These are phyloP conservation scores for Xenoacremonium recifei DNA, from an alignment of 2,329 filamentous ascomycete genomes.

Conservation along the genomic window DNA sequence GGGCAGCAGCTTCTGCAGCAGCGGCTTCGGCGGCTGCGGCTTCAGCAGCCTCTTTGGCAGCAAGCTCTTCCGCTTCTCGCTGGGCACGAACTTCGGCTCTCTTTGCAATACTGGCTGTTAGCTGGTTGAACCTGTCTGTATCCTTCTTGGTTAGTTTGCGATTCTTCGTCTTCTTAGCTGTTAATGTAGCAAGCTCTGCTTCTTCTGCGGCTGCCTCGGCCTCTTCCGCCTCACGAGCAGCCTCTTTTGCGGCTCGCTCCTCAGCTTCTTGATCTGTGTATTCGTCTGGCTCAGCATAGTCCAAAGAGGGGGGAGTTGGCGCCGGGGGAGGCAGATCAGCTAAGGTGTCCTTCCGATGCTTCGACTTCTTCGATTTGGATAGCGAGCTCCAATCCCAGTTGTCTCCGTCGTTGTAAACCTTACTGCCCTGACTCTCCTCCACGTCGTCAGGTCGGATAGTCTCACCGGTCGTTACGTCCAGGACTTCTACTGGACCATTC, in stretches of 20 bases:
- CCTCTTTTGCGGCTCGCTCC: slow-evolving; percentile 8
- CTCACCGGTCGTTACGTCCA: slow-evolving; percentile 45
- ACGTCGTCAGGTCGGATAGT: slow-evolving; percentile 46
- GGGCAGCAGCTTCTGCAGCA: slow-evolving; percentile 16
- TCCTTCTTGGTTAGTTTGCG: slow-evolving; percentile 21
- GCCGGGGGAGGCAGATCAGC: slow-evolving; percentile 45
- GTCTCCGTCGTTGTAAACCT: slow-evolving; percentile 43
- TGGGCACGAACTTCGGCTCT: slow-evolving; percentile 28
- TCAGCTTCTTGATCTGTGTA: slow-evolving; percentile 28
- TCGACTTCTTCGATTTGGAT: slow-evolving; percentile 45
- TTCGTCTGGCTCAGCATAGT: slow-evolving; percentile 40
- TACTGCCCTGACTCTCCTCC: slow-evolving; percentile 42
- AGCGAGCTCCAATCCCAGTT: slow-evolving; percentile 43
- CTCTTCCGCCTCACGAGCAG: slow-evolving; percentile 22
- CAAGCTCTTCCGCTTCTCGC: slow-evolving; percentile 18
- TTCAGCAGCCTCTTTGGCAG: slow-evolving; percentile 13
- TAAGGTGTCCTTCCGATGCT: slow-evolving; percentile 36
- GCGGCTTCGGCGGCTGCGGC: slow-evolving; percentile 14
- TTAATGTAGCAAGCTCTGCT: slow-evolving; percentile 35
- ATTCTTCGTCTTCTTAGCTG: slow-evolving; percentile 37
- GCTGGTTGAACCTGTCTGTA: slow-evolving; percentile 16
- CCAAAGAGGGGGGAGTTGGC: slow-evolving; percentile 46
- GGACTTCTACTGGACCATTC: slow-evolving; percentile 48
- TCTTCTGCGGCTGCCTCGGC: slow-evolving; percentile 24
- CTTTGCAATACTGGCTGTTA: slow-evolving; percentile 21